Conservation (phyloP, 139 green algal genomes). For the Chlorella sorokiniana region DNA sequence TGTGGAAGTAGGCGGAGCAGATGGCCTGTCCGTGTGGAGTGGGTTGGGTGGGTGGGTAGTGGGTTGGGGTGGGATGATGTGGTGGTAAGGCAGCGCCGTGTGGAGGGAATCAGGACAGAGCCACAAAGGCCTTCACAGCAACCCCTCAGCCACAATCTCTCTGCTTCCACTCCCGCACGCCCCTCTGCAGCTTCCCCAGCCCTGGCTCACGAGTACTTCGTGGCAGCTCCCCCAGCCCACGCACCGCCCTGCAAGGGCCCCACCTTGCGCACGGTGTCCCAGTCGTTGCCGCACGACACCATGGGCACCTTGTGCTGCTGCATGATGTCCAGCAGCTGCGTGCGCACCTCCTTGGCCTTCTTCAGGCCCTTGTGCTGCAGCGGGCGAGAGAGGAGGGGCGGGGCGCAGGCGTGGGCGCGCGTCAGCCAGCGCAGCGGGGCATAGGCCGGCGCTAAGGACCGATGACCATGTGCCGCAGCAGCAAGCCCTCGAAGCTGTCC, state of each 20-base stretch:
- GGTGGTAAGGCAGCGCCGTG: background rate
- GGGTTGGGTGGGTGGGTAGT: background rate
- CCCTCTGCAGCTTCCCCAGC: background rate
- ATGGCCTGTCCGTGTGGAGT: slow-evolving; percentile 66
- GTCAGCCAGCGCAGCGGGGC: background rate
- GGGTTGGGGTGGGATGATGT: background rate
- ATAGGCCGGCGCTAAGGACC: no score
- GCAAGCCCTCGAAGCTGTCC: no score
- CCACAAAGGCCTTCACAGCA: background rate
- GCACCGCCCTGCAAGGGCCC: background rate
- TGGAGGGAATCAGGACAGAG: no score
- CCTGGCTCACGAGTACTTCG: background rate
- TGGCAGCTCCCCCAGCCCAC: background rate
- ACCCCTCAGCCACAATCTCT: background rate
- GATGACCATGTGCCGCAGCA: no score
- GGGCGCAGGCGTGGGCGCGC: background rate
- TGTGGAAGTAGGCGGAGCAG: slow-evolving; percentile 96
- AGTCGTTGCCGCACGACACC: slow-evolving; percentile 77
- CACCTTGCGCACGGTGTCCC: slow-evolving; percentile 91
- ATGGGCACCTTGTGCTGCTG: slow-evolving; percentile 85
- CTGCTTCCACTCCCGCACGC: background rate
- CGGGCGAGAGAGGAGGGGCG: background rate
- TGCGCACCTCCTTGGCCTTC: slow-evolving; percentile 86
- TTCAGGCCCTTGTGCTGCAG: slow-evolving; percentile 86
- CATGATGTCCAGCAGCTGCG: slow-evolving; percentile 97